phyloP scores from a whole-genome alignment of 2,329 filamentous ascomycete genomes.

The Hortaea sp. region DNA sequence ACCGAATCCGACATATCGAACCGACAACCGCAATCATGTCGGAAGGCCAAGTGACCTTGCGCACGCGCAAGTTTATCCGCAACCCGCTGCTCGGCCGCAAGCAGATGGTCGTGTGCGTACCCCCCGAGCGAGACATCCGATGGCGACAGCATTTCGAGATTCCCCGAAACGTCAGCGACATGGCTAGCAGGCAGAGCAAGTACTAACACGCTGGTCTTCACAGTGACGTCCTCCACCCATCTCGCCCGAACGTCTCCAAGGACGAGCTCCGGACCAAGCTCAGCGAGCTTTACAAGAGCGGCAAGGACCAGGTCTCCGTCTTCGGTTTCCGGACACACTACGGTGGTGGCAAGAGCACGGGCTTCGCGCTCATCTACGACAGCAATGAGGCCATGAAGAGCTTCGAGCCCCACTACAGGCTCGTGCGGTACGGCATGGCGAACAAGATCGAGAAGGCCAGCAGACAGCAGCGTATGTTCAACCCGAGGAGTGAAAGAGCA shows the following conservation, averaged over 20 bases:
- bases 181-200: background rate
- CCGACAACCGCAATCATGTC: conserved; percentile 65
- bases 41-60: conserved; percentile 52
- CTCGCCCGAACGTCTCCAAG: conserved; percentile 97
- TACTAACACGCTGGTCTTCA: conserved; percentile 14
- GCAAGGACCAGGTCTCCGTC: conserved; percentile 94
- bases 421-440: conserved; percentile 85
- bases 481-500: background rate
- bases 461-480: conserved; percentile 93
- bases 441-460: conserved; percentile 93
- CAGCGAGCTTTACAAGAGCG: conserved; percentile 91
- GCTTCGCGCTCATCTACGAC: conserved; percentile 98
- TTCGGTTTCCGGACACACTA: conserved; percentile 98
- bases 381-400: conserved; percentile 98
- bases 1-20: conserved; percentile 6
- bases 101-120: conserved; percentile 90
- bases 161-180: background rate
- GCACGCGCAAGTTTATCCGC: conserved; percentile 99
- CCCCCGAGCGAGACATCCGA: conserved; percentile 1
- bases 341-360: conserved; percentile 99
- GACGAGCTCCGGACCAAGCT: conserved; percentile 96
- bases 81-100: conserved; percentile 98
- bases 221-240: conserved; percentile 99
- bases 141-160: background rate
- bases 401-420: conserved; percentile 97